A percentile compares a stretch with the other conserved stretches of the same genome.
These are phyloP conservation scores for Solanum bulbocastanum DNA, from an alignment of 257 asterid species.

Conservation along the genomic window DNA sequence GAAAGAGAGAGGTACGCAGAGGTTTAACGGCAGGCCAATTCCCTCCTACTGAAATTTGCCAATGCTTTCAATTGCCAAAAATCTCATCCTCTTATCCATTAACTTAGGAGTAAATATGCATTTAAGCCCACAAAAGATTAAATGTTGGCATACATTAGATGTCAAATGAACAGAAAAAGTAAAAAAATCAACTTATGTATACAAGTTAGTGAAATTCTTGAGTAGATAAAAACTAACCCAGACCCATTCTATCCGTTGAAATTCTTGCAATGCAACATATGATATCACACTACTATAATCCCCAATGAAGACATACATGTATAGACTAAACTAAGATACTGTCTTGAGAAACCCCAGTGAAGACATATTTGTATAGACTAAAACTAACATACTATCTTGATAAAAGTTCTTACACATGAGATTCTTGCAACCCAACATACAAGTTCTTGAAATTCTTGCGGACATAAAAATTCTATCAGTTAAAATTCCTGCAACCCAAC, in stretches of 20 bases:
- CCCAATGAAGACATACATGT: background rate
- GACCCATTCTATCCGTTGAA: background rate
- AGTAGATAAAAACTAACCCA: background rate
- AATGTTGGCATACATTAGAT: background rate
- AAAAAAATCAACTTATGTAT: background rate
- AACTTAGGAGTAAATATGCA: background rate
- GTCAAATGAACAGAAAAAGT: background rate
- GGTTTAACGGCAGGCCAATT: background rate
- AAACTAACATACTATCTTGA: background rate
- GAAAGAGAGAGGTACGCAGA: background rate
- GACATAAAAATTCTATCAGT: background rate
- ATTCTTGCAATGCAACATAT: background rate
- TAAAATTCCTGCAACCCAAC: background rate
- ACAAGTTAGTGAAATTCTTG: background rate
- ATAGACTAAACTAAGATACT: background rate
- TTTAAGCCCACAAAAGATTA: background rate
- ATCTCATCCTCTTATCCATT: background rate
- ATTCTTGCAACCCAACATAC: background rate
- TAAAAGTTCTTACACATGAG: background rate
- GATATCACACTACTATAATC: background rate
- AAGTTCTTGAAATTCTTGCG: background rate
- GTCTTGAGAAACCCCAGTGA: background rate
- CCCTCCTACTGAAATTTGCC: background rate
- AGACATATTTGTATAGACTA: background rate
- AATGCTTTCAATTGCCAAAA: background rate